A percentile compares a stretch with the other conserved stretches of the same genome.
phyloP scores from a whole-genome alignment of 768 basidiomycete genomes.

The Pleurotus djamor region DNA sequence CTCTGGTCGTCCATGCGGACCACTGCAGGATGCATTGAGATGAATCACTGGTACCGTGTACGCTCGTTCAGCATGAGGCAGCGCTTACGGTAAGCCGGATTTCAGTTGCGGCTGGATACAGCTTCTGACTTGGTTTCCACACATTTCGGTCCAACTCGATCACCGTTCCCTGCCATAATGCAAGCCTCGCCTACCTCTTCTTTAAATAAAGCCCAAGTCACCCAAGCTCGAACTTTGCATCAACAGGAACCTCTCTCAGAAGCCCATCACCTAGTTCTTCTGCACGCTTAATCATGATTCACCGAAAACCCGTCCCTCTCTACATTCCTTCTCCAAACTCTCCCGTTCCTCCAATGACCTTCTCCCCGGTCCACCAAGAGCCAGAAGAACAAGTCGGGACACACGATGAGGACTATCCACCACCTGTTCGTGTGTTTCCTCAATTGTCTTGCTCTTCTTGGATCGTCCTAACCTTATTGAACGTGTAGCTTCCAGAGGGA shows the following conservation, averaged over 20 bases:
- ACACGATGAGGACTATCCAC: not conserved
- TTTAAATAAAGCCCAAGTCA: conserved; percentile 1
- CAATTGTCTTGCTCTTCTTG: not conserved
- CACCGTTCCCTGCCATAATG: not conserved
- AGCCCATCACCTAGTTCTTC: conserved; percentile 17
- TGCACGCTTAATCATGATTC: conserved; percentile 38
- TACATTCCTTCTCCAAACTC: conserved; percentile 60
- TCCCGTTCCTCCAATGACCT: conserved; percentile 34
- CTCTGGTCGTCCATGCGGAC: too few relatives aligned
- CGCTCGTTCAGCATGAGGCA: not conserved
- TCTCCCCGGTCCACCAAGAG: not conserved
- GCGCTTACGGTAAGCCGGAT: not conserved
- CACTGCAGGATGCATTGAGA: too few relatives aligned
- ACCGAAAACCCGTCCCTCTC: conserved; percentile 68
- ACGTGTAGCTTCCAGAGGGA: conserved; percentile 27
- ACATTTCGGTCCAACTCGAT: conserved; percentile 4
- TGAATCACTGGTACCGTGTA: not conserved
- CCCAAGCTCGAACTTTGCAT: not conserved
- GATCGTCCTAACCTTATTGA: not conserved
- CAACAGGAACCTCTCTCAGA: too few relatives aligned
- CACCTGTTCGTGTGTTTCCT: conserved; percentile 3
- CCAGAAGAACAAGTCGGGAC: not conserved
- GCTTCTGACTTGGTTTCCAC: not conserved
- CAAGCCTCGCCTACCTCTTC: not conserved
- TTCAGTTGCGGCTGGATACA: not conserved